These are phyloP conservation scores for Fusarium temperatum DNA, from an alignment of 2,329 filamentous ascomycete genomes.

Conservation along the genomic window DNA sequence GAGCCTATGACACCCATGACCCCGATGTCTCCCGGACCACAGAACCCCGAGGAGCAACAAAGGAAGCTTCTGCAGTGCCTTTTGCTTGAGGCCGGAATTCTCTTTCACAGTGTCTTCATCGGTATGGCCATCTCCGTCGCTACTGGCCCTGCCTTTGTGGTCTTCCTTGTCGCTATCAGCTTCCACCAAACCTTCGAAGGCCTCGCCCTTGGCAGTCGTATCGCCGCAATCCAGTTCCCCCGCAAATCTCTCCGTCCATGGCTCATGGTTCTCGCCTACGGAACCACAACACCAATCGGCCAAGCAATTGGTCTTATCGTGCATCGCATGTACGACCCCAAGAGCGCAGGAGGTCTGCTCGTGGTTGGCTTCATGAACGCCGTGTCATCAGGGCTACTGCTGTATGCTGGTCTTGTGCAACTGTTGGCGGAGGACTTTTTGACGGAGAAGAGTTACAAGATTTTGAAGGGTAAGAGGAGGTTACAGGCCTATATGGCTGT, in stretches of 20 bases:
- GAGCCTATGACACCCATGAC: conserved; percentile 42
- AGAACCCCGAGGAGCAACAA: conserved; percentile 66
- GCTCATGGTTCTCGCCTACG: conserved; percentile 83
- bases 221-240: conserved; percentile 83
- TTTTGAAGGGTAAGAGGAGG: conserved; percentile 68
- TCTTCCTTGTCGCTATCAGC: conserved; percentile 81
- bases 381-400: conserved; percentile 79
- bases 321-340: conserved; percentile 82
- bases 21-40: conserved; percentile 40
- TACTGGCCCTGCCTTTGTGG: conserved; percentile 79
- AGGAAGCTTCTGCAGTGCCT: conserved; percentile 79
- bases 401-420: conserved; percentile 87
- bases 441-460: conserved; percentile 76
- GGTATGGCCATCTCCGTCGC: conserved; percentile 87
- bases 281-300: conserved; percentile 80
- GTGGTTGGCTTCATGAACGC: conserved; percentile 91
- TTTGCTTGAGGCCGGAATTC: conserved; percentile 81
- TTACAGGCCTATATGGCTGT: conserved; percentile 72
- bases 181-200: conserved; percentile 93
- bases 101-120: conserved; percentile 88
- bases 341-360: conserved; percentile 77
- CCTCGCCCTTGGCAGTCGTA: conserved; percentile 84
- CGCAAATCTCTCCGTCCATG: conserved; percentile 78
- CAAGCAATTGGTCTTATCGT: conserved; percentile 83
- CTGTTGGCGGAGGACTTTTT: conserved; percentile 86